These are phyloP conservation scores for Solanum pinnatisectum DNA, from an alignment of 257 asterid genomes.

Conservation along the genomic window DNA sequence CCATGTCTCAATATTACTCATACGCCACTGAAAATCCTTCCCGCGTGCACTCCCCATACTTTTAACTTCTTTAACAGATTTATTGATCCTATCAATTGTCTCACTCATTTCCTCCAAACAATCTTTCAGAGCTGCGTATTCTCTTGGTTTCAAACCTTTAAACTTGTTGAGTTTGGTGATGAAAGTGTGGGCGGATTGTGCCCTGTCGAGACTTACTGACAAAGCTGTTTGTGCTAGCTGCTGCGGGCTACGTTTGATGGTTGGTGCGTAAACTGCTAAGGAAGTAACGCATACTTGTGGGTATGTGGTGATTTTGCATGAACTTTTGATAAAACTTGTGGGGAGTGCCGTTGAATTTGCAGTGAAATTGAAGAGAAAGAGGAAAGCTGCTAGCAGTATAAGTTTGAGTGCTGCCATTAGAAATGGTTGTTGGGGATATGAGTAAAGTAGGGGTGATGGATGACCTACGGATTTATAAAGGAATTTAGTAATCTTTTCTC, in stretches of 20 bases:
- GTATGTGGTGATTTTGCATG: conserved; percentile 12
- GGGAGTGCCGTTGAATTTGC: not conserved
- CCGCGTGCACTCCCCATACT: conserved; percentile 11
- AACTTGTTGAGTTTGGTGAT: not conserved
- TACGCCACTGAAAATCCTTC: conserved; percentile 35
- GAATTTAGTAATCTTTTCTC: no score
- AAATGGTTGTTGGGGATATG: no score
- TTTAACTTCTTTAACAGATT: conserved; percentile 31
- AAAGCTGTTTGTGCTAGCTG: conserved; percentile 8
- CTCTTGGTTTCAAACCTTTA: conserved; percentile 5
- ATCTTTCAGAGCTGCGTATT: conserved; percentile 10
- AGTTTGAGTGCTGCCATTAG: conserved; percentile 10
- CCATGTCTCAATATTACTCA: conserved; percentile 61
- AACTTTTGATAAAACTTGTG: conserved; percentile 5
- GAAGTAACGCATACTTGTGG: conserved; percentile 7
- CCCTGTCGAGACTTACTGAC: conserved; percentile 4
- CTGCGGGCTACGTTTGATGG: conserved; percentile 6
- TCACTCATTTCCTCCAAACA: conserved; percentile 11
- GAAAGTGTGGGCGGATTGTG: not conserved
- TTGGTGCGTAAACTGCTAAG: not conserved
- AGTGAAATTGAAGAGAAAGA: not conserved
- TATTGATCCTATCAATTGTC: conserved; percentile 1
- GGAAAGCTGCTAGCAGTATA: not conserved
- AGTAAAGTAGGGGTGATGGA: no score
- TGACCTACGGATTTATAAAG: not conserved